A percentile compares a stretch with the other conserved stretches of the same genome.
Conservation (phyloP, 208 protist genomes). For the Trichomonas gallinae region DNA sequence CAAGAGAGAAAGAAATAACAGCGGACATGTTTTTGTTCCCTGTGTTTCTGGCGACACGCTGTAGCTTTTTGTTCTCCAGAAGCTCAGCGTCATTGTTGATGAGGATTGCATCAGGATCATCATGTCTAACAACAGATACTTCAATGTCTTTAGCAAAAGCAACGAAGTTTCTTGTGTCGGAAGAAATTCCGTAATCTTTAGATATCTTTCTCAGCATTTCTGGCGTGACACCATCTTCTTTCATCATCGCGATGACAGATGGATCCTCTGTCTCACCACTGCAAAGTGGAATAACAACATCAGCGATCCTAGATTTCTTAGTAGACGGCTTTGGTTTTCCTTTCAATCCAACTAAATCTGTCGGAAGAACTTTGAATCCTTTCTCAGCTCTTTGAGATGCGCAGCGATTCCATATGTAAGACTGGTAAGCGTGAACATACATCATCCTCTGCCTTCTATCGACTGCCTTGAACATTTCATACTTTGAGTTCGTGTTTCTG, state of each 20-base stretch:
- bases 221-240: background rate
- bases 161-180: background rate
- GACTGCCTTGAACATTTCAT: background rate
- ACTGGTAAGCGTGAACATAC: conserved; percentile 13
- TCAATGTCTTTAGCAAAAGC: background rate
- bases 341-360: background rate
- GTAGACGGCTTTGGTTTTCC: background rate
- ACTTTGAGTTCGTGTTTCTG: background rate
- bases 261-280: background rate
- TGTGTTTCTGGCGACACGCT: background rate
- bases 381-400: background rate
- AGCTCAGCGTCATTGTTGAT: background rate
- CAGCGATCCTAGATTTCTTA: background rate
- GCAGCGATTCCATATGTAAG: background rate
- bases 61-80: background rate
- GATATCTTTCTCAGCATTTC: background rate
- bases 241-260: background rate
- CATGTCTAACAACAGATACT: background rate
- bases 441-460: background rate
- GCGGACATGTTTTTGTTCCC: background rate
- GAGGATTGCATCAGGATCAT: background rate
- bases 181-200: background rate
- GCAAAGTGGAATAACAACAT: background rate
- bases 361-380: background rate
- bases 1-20: background rate